These are phyloP conservation scores for Avena insularis DNA, from an alignment of 176 grass and related monocot species.

Conservation along the genomic window DNA sequence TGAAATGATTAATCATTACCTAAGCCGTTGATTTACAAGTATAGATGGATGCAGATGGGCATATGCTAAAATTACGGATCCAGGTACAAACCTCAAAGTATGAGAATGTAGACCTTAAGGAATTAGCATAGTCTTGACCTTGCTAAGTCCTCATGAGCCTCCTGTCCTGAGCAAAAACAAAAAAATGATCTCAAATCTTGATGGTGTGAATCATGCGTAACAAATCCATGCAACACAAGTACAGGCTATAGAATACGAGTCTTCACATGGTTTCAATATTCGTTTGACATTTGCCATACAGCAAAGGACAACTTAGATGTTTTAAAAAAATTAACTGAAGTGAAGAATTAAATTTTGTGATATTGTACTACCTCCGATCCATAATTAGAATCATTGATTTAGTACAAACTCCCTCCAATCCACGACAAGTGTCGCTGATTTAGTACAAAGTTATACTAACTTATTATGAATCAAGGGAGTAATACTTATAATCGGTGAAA, in stretches of 20 bases:
- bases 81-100: constrained; percentile 67
- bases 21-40: constrained; percentile 15
- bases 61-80: not conserved
- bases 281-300: not conserved
- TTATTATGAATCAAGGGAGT: too few relatives aligned
- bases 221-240: not conserved
- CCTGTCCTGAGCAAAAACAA: constrained; percentile 58
- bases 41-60: constrained; percentile 17
- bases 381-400: too few relatives aligned
- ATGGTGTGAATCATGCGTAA: not conserved
- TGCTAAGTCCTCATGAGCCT: constrained; percentile 64
- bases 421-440: too few relatives aligned
- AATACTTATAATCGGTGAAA: constrained; percentile 38
- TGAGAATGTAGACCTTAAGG: constrained; percentile 84
- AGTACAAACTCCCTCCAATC: too few relatives aligned
- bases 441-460: too few relatives aligned
- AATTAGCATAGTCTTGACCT: constrained; percentile 70
- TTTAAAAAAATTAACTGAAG: not conserved
- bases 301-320: not conserved
- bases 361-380: not conserved
- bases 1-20: not conserved
- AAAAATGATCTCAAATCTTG: constrained; percentile 23
- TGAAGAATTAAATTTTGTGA: not conserved
- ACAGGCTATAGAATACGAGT: not conserved
- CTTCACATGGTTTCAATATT: not conserved